phyloP scores from a whole-genome alignment of 768 basidiomycete genomes.

The Hydnomerulius pinastri region DNA sequence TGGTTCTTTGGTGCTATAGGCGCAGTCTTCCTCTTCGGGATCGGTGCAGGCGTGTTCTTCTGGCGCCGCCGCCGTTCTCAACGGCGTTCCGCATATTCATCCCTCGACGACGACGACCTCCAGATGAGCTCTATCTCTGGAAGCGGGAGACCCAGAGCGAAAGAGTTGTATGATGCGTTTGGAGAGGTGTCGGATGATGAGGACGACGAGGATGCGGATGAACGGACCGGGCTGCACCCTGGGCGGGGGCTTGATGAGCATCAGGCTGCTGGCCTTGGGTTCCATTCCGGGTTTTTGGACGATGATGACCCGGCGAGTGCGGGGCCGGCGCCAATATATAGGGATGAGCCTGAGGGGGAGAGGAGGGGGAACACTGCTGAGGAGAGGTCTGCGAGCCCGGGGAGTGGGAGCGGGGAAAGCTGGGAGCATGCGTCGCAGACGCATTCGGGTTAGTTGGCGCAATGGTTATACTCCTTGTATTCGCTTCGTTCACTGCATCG shows the following conservation, averaged over 20 bases:
- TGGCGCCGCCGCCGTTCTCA: slow-evolving; percentile 63
- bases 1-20: slow-evolving; percentile 92
- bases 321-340: slow-evolving; percentile 37
- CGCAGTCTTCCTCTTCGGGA: slow-evolving; percentile 74
- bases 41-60: slow-evolving; percentile 74
- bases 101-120: slow-evolving; percentile 66
- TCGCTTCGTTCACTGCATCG: not conserved
- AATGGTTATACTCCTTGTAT: not conserved
- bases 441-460: slow-evolving; percentile 20
- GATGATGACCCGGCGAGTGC: slow-evolving; percentile 62
- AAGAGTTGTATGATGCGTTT: slow-evolving; percentile 96
- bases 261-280: slow-evolving; percentile 45
- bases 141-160: slow-evolving; percentile 56
- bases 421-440: slow-evolving; percentile 71
- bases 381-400: slow-evolving; percentile 32
- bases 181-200: slow-evolving; percentile 86
- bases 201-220: slow-evolving; percentile 76
- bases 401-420: slow-evolving; percentile 54
- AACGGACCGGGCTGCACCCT: slow-evolving; percentile 61
- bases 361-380: not conserved
- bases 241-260: slow-evolving; percentile 35
- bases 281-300: slow-evolving; percentile 82
- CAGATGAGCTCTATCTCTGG: slow-evolving; percentile 73
- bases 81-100: slow-evolving; percentile 52
- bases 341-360: slow-evolving; percentile 53